These are phyloP conservation scores for Ophiostoma montium DNA, from an alignment of 2,329 filamentous ascomycete genomes.

Conservation along the genomic window DNA sequence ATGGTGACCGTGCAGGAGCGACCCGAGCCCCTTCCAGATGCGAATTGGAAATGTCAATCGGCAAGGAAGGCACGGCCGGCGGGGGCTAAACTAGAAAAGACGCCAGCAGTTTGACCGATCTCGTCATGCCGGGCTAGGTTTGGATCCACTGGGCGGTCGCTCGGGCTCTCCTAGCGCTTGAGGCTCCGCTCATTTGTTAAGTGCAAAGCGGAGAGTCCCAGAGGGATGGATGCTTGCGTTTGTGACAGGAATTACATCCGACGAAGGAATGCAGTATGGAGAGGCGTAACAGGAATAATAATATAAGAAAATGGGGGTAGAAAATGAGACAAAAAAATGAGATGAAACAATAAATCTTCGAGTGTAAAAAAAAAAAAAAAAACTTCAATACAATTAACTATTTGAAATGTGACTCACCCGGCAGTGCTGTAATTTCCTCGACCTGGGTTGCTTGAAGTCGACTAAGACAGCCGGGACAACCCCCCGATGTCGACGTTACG, in stretches of 20 bases:
- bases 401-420: conserved; percentile 1
- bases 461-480: conserved; percentile 4
- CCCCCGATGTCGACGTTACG: background rate
- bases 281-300: too few species aligned
- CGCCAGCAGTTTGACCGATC: conserved; percentile 7
- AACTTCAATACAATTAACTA: background rate
- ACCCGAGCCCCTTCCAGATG: background rate
- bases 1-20: too few species aligned
- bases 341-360: background rate
- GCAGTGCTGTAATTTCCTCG: background rate
- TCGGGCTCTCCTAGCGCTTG: background rate
- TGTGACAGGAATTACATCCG: too few species aligned
- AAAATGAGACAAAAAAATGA: background rate
- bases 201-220: background rate
- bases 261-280: too few species aligned
- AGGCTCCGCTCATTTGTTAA: background rate
- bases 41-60: background rate
- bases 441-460: conserved; percentile 1
- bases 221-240: background rate
- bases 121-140: conserved; percentile 4
- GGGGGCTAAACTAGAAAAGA: background rate
- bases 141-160: background rate
- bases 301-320: background rate
- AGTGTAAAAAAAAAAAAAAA: background rate
- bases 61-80: background rate